These are phyloP conservation scores for Candida argentea DNA, from an alignment of 805 yeast species.

Conservation along the genomic window DNA sequence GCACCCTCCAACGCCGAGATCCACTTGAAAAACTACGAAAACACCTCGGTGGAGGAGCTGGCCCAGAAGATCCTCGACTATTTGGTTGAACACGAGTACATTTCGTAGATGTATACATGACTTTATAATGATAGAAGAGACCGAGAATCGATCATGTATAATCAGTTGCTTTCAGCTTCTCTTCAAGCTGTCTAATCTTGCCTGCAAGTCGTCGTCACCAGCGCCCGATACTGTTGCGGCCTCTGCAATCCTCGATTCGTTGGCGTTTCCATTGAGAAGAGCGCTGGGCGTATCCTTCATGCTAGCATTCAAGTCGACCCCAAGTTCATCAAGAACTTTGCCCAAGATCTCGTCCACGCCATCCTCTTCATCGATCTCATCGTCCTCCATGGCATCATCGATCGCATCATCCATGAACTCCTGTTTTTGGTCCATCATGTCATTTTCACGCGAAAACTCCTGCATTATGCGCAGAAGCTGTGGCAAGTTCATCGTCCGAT, in stretches of 20 bases:
- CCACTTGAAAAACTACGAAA: constrained; percentile 59
- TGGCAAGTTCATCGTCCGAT: constrained; percentile 82
- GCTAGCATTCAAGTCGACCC: constrained; percentile 61
- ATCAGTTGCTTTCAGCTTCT: constrained; percentile 19
- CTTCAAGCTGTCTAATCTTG: constrained; percentile 75
- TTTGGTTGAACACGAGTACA: constrained; percentile 41
- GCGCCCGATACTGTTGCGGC: constrained; percentile 42
- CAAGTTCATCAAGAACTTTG: constrained; percentile 92
- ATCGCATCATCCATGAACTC: constrained; percentile 98
- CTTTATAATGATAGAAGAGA: neutral
- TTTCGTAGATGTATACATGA: constrained; percentile 9
- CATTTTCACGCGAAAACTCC: constrained; percentile 92
- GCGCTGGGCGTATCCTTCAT: constrained; percentile 37
- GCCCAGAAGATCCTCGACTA: constrained; percentile 65
- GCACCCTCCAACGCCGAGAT: constrained; percentile 82
- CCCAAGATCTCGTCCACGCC: constrained; percentile 87
- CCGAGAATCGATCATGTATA: neutral
- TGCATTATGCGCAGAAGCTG: constrained; percentile 81
- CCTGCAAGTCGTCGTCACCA: constrained; percentile 81
- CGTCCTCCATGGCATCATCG: constrained; percentile 89
- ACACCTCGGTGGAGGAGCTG: constrained; percentile 67
- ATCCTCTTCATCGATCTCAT: constrained; percentile 69
- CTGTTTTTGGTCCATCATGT: constrained; percentile 96
- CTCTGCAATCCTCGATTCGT: constrained; percentile 35
- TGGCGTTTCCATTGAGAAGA: constrained; percentile 27